Conservation (phyloP, 495 filamentous ascomycete species). For the Aspergillus diversus region DNA sequence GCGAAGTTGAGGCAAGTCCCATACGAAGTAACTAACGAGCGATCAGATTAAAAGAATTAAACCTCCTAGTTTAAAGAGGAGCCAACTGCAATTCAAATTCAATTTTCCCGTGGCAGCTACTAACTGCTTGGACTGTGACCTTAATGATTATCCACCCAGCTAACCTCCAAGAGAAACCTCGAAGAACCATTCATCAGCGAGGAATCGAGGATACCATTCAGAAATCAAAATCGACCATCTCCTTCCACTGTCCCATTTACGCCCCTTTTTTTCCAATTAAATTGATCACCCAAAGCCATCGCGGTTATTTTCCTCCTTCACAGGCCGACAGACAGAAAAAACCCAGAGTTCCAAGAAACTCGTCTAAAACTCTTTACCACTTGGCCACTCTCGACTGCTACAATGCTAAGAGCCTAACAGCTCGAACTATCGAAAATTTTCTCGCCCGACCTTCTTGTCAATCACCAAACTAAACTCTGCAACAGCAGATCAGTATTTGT, state of each 20-base stretch:
- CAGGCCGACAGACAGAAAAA: too few species aligned
- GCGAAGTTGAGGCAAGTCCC: neutral
- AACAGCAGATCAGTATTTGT: conserved; percentile 4
- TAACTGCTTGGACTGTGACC: neutral
- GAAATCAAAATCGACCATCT: neutral
- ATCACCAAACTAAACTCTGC: conserved; percentile 14
- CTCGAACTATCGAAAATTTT: conserved; percentile 9
- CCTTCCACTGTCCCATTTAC: neutral
- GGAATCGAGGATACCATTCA: neutral
- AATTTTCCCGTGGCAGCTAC: neutral
- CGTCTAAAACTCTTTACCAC: neutral
- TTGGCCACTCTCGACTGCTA: conserved; percentile 13
- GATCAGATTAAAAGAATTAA: neutral
- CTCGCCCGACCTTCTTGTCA: conserved; percentile 10
- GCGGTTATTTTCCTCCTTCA: too few species aligned
- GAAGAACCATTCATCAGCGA: conserved; percentile 1
- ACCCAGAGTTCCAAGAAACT: neutral
- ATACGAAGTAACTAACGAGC: neutral
- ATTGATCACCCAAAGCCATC: neutral
- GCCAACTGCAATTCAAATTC: neutral
- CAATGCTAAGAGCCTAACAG: conserved; percentile 5
- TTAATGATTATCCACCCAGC: conserved; percentile 1
- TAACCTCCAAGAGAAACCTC: neutral
- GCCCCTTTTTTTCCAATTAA: neutral
- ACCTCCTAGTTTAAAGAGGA: neutral